Base-by-base conservation (phyloP, 768 basidiomycete genomes). In the Boletus sp. region DNA sequence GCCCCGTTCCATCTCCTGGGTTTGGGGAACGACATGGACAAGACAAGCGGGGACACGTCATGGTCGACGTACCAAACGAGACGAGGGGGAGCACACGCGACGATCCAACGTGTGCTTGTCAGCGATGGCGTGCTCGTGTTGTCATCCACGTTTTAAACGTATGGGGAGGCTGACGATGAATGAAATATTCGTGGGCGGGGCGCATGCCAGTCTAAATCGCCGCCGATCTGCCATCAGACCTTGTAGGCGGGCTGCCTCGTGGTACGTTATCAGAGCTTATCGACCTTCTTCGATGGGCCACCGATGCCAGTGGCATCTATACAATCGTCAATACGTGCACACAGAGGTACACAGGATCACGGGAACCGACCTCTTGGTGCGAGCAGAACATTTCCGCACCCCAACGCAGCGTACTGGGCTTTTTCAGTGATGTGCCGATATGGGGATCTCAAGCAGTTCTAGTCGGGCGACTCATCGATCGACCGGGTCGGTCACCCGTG, bases 261-360 rank as follows among this genome's bases (percentile, higher is more conserved):
- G 64, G 54, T 29, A 20, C 35, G 48, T 52, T 62, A 66, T 66
- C 64, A 42, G 37, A 64, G 62, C 7, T 63, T 52, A 63, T 63
- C 62, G 44, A 8, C 12, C 32, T 47, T 24, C 45, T 54, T 36
- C n/a, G 24, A 36, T 53, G 10, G 46, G 45, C 30, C 44, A 49
- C 58, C 37, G 47, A 50, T 56, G 14, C 20, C 17, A 42, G 18
- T 24, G 24, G 8, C 33, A 33, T 17, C 7, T 15, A 36, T 10
- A 47, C 49, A 44, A 14, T 5, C 3, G 29, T n/a, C 50, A 60
- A 50, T n/a, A 51, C 28, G 28, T 1, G 29, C 42, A 55, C 2
- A 64, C 47, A 54, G 35, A 28, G 11, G 44, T 17, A 57, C 40
- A 50, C 48, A 52, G 35, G 30, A 7, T 30, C 48, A 9, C 30